Percentiles rank a stretch among this genome's conserved stretches.
Conservation (phyloP, 345 rosid genomes). For the Isatis tinctoria region DNA sequence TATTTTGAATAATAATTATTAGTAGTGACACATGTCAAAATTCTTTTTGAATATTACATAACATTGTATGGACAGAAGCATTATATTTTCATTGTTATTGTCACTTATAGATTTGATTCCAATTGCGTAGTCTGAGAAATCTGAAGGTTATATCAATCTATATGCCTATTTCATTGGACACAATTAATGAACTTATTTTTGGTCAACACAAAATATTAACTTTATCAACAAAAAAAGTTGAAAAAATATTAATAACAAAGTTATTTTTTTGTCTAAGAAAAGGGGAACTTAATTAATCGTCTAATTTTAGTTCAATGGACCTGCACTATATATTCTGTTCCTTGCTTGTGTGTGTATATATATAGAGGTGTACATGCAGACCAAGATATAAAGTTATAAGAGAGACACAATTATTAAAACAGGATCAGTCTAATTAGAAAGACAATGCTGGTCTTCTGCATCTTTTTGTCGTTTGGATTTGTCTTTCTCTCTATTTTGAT, state of each 20-base stretch:
- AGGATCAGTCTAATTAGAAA: not conserved
- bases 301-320: not conserved
- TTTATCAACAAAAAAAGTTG: not conserved
- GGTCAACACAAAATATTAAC: not conserved
- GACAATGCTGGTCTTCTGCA: slow-evolving; percentile 16
- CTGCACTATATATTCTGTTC: not conserved
- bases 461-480: slow-evolving; percentile 21
- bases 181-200: not conserved
- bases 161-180: not conserved
- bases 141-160: not conserved
- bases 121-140: not conserved
- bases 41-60: not conserved
- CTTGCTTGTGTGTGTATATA: not conserved
- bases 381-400: not conserved
- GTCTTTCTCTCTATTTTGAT: slow-evolving; percentile 10
- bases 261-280: not conserved
- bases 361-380: not conserved
- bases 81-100: not conserved
- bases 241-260: not conserved
- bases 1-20: not conserved
- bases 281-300: not conserved
- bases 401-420: not conserved
- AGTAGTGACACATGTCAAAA: not conserved
- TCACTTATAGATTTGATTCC: not conserved
- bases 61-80: not conserved